Evolutionary conservation across 257 asterid species (phyloP).

Genomic region (Schizonepeta tenuifolia): DNA sequence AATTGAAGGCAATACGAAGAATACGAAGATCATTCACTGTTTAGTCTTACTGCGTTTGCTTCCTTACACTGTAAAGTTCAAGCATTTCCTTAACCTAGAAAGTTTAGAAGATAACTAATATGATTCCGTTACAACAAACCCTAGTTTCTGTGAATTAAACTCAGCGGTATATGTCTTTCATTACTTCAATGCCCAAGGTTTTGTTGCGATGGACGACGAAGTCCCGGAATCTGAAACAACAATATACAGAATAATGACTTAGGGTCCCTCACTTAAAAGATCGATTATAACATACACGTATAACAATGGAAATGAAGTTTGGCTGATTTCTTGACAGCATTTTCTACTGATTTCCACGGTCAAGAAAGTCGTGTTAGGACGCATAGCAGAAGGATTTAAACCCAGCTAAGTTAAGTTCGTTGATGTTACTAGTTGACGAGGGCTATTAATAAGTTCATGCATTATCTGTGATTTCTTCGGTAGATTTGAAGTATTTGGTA

Average conservation of each 20-base stretch:
- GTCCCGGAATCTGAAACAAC: conserved; percentile 55
- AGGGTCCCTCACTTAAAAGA: not conserved
- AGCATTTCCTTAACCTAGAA: not conserved
- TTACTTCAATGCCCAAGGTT: conserved; percentile 22
- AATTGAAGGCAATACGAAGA: not conserved
- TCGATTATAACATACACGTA: not conserved
- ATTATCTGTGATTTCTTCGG: not conserved
- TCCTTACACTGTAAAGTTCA: not conserved
- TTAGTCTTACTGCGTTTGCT: not conserved
- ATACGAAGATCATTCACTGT: not conserved
- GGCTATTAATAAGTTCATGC: not conserved
- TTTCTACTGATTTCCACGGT: too few relatives aligned
- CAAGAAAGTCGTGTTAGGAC: not conserved
- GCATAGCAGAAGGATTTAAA: not conserved
- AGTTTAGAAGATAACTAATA: not conserved
- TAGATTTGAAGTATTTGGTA: not conserved
- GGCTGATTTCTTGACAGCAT: not conserved
- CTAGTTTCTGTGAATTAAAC: not conserved
- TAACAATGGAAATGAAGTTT: not conserved
- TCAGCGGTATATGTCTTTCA: not conserved
- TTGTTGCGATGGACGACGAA: conserved; percentile 39
- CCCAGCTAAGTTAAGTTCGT: too few relatives aligned
- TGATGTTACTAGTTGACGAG: not conserved
- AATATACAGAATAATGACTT: not conserved
- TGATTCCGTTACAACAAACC: conserved; percentile 4